A percentile compares a stretch with the other conserved stretches of the same genome.
Conservation (phyloP, 352 stramenopile genomes). For the Phytophthora palmivora region DNA sequence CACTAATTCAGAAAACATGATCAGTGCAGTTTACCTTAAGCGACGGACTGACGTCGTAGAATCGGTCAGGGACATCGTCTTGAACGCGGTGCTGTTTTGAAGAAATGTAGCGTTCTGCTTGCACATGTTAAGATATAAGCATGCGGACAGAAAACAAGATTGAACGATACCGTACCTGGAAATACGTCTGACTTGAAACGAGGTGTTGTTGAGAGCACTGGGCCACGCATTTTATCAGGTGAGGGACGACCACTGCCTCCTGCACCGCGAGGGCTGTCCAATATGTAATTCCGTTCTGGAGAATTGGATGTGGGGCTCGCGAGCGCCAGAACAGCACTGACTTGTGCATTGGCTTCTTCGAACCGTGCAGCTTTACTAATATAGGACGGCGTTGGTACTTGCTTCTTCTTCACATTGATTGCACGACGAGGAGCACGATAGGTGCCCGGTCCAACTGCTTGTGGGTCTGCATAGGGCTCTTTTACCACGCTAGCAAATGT, state of each 20-base stretch:
- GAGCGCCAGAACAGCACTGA: slow-evolving; percentile 50
- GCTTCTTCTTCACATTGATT: slow-evolving; percentile 68
- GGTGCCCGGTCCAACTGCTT: slow-evolving; percentile 63
- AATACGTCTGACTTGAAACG: slow-evolving; percentile 77
- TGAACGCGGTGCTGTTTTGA: slow-evolving; percentile 66
- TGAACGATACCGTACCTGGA: slow-evolving; percentile 42
- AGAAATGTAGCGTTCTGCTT: slow-evolving; percentile 70
- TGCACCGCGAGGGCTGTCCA: slow-evolving; percentile 18
- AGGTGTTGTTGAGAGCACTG: slow-evolving; percentile 64
- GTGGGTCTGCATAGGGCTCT: slow-evolving; percentile 67
- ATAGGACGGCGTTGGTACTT: slow-evolving; percentile 63
- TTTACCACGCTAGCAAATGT: slow-evolving; percentile 79
- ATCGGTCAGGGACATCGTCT: slow-evolving; percentile 65
- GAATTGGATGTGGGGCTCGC: slow-evolving; percentile 14
- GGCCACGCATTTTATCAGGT: slow-evolving; percentile 51
- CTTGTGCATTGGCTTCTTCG: slow-evolving; percentile 61
- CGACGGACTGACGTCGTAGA: slow-evolving; percentile 78
- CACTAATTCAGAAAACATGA: too few species aligned
- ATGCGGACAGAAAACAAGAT: too few species aligned
- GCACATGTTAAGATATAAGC: background rate
- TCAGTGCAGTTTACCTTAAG: slow-evolving; percentile 47
- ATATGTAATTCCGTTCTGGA: slow-evolving; percentile 15
- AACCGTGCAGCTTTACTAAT: slow-evolving; percentile 64
- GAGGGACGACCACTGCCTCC: slow-evolving; percentile 25
- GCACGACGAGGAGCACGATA: slow-evolving; percentile 66